A percentile compares a stretch with the other conserved stretches of the same genome.
These are phyloP conservation scores for Wallacemonas rigidus DNA, from an alignment of 208 protist species.

Conservation along the genomic window DNA sequence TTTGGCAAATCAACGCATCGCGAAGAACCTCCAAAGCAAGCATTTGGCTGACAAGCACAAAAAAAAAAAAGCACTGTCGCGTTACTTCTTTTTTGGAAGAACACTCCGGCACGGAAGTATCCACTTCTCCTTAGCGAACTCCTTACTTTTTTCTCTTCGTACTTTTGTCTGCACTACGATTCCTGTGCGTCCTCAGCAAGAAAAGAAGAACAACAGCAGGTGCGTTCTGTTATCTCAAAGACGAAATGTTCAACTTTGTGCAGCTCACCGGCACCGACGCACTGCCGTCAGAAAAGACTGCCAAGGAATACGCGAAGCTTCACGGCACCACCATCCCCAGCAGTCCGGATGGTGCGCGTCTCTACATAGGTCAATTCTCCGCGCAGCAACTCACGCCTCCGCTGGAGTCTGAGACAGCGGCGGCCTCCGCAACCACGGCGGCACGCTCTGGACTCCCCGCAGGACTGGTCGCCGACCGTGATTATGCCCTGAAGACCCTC, in stretches of 20 bases:
- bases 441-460: background rate
- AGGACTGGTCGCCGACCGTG: slow-evolving; percentile 4
- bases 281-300: slow-evolving; percentile 8
- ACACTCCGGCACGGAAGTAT: too few relatives aligned
- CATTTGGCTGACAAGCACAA: background rate
- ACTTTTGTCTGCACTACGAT: too few relatives aligned
- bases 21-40: too few relatives aligned
- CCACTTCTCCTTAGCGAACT: too few relatives aligned
- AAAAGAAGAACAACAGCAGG: slow-evolving; percentile 10
- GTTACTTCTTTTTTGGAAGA: too few relatives aligned
- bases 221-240: too few relatives aligned
- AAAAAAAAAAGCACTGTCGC: background rate
- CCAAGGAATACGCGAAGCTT: slow-evolving; percentile 17
- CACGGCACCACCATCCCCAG: slow-evolving; percentile 9
- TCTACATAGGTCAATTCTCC: slow-evolving; percentile 15
- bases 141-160: too few relatives aligned
- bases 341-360: background rate
- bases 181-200: background rate
- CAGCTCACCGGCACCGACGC: slow-evolving; percentile 18
- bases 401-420: background rate
- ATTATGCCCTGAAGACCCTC: slow-evolving; percentile 13
- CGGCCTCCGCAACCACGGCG: background rate
- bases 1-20: too few relatives aligned
- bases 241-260: background rate
- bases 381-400: background rate